Conservation (phyloP, 192 early-diverging fungal genomes). For the Coemansia sp. region DNA sequence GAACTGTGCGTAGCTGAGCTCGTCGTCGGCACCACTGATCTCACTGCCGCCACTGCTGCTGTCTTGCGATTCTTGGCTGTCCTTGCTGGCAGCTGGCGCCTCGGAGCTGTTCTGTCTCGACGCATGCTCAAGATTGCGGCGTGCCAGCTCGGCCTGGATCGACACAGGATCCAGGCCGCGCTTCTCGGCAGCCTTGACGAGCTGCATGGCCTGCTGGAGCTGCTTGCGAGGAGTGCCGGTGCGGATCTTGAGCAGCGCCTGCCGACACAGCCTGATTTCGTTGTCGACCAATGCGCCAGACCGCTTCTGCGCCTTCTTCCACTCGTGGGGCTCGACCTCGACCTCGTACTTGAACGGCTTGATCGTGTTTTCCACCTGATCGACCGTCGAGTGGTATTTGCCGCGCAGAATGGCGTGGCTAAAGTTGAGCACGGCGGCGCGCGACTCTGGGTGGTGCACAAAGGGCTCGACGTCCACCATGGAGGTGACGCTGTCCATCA, state of each 20-base stretch:
- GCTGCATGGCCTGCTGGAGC: conserved; percentile 79
- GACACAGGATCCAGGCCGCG: conserved; percentile 49
- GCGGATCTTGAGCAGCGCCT: conserved; percentile 68
- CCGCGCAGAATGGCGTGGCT: conserved; percentile 79
- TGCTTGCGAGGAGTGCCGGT: conserved; percentile 71
- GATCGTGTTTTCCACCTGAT: conserved; percentile 98
- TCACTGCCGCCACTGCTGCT: background rate
- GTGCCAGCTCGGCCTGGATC: conserved; percentile 31
- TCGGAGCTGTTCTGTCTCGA: background rate
- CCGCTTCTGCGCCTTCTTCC: conserved; percentile 85
- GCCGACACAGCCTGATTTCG: conserved; percentile 74
- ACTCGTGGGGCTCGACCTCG: conserved; percentile 87
- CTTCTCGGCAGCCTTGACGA: conserved; percentile 68
- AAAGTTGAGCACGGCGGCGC: conserved; percentile 74
- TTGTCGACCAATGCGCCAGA: conserved; percentile 71
- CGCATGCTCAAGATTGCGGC: conserved; percentile 25
- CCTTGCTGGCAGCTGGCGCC: background rate
- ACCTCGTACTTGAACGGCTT: conserved; percentile 99
- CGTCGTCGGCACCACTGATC: conserved; percentile 31
- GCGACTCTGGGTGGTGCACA: conserved; percentile 77
- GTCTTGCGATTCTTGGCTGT: conserved; percentile 1
- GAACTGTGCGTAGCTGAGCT: conserved; percentile 60
- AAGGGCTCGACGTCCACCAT: conserved; percentile 81
- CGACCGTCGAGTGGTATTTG: conserved; percentile 86
- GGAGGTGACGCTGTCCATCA: conserved; percentile 78